These are phyloP conservation scores for Lachnellula willkommii DNA, from an alignment of 2,329 filamentous ascomycete species.

Conservation along the genomic window DNA sequence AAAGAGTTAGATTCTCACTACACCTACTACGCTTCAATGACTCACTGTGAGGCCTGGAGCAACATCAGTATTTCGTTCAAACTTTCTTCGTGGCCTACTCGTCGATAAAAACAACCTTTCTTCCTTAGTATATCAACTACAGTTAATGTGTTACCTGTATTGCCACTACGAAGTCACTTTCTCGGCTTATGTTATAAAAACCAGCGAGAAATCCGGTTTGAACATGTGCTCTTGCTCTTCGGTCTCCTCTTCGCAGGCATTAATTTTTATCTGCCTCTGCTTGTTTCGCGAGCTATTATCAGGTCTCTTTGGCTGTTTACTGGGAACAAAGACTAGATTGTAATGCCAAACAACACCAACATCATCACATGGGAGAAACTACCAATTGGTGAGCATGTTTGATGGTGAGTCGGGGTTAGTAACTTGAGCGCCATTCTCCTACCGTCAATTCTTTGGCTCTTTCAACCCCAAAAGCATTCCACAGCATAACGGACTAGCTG, in stretches of 20 bases:
- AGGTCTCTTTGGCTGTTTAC: conserved; percentile 6
- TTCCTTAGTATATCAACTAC: conserved; percentile 2
- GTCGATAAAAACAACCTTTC: neutral
- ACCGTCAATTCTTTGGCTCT: neutral
- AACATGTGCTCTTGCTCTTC: conserved; percentile 34
- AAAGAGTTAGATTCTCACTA: neutral
- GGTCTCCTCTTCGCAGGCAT: conserved; percentile 5
- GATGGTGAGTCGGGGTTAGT: neutral
- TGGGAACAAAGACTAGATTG: neutral
- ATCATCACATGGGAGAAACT: neutral
- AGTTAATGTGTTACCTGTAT: conserved; percentile 34
- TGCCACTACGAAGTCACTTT: conserved; percentile 36
- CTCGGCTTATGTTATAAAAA: conserved; percentile 39
- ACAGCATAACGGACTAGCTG: no score
- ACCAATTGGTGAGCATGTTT: neutral
- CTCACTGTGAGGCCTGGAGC: neutral
- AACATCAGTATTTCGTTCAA: neutral
- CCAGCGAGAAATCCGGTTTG: conserved; percentile 38
- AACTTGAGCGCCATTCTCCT: no score
- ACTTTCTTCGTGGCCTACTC: neutral
- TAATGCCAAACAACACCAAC: neutral
- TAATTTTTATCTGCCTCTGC: conserved; percentile 3
- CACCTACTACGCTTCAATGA: neutral
- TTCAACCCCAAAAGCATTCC: no score
- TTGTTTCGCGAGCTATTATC: neutral